Evolutionary conservation across 352 stramenopile species (phyloP), one percentile per base, ranked within the genome.

Genomic region (Phytophthora hybrid): DNA sequence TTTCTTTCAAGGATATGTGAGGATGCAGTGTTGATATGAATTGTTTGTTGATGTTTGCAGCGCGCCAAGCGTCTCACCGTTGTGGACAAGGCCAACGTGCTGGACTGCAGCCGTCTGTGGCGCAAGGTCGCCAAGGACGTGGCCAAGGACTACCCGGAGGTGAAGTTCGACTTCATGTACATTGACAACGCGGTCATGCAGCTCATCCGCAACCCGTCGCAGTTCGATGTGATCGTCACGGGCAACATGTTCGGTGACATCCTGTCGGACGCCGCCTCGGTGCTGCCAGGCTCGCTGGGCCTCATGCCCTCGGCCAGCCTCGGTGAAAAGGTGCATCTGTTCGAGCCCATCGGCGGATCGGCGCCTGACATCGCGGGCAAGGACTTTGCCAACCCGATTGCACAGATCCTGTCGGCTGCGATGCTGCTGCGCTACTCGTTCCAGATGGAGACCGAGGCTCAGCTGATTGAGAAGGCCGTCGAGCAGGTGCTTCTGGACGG

Each of bases 201-300:
- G 81, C 77, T 99, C 34, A 99, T 99, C 77, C 91, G 97, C 74
- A 99, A 94, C 79, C 98, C 98, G 37, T 99, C 97, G 68, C 97
- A 99, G 87, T 99, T 99, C 74, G 98, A 99, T 79, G 98, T 98
- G 52, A 99, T 99, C 78, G 97, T 99, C 37, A 99, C 94, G 37
- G 97, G 97, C 71, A 99, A 99, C 85, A 99, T 99, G 83, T 99
- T 99, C 82, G 98, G 98, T 56, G 98, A 99, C 82, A 99, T 99
- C 74, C 74, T 99, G 5, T 99, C 95, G 71, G 98, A 99, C 73
- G 97, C 99, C 41, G 97, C 97, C 34, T 98, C 92, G 23, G 98
- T 99, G 89, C 83, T 99, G 39, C 97, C 98, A 11, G 98, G 98
- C 44, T 99, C 95, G 66, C 89, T 99, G 19, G 98, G 98, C 8